Base-by-base conservation (phyloP, 345 rosid species). In the Camelina neglecta region DNA sequence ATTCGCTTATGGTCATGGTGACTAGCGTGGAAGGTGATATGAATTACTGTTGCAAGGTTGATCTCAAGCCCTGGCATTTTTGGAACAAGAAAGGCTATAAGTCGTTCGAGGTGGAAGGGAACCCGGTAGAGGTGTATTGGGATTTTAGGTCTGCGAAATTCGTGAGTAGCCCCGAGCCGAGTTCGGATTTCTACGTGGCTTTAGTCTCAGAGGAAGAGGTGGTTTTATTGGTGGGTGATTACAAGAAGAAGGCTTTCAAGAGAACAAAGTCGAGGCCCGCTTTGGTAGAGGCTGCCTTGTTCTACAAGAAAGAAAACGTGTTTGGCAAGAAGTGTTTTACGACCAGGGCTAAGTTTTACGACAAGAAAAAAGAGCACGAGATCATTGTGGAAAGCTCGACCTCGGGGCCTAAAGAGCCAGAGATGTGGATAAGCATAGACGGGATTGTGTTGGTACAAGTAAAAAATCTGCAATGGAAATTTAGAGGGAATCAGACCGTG, bases 401-500 rank as follows among this genome's bases (percentile, higher is more conserved):
- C 2, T 41, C 77, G 0, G 94, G 94, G 42, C 81, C 86, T 1
- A 85, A 83, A 72, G 92, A 91, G 15, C 98, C 98, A 0, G 97
- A 89, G 49, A 88, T 96, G 97, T 90, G 93, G 99, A 86, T 96
- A 58, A 93, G 97, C 84, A 85, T 96, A 62, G 96, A 93, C 47
- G 98, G 98, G 58, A 79, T 71, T 29, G 89, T 85, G 59, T 47
- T 89, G 83, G 71, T 96, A 48, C 97, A 96, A 15, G 87, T 96
- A 5, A 88, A 75, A 82, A 91, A 90, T 74, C 65, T 96, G 80
- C 96, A 89, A 36, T 95, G 99, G 99, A 93, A 93, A 73, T 95
- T 95, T 74, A 83, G 99, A 20, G 98, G 99, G 48, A 96, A 93
- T 75, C 87, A 96, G 71, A 88, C 90, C 0, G 92, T 96, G 57